Evolutionary conservation across 257 asterid genomes (phyloP), one percentile per base, ranked within the genome.

Genomic region (Anisodus tanguticus): DNA sequence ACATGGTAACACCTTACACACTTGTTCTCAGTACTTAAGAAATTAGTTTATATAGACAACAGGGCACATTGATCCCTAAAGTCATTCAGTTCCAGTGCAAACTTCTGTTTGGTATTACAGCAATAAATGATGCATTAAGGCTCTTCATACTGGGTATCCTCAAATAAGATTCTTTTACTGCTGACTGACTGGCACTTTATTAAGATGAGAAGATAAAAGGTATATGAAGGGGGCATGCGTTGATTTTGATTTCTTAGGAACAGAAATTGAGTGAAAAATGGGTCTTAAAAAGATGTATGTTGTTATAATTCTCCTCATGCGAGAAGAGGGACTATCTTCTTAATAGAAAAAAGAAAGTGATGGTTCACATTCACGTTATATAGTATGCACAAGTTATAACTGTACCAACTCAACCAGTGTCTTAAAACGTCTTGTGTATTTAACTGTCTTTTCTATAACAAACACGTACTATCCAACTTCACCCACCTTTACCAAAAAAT

Each of bases 211-310:
- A 69, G 78, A 69, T 41, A 69, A 39, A 41, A 16, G 54, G 54
- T 69, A 39, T 3, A 39, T 16, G 31, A 41, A 69, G 78, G 8
- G 78, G 13, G 8, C 54, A 41, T 12, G 7, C 54, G 2, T 41
- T 41, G 55, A 70, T 70, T 70, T 70, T 70, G 55, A 45, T 70
- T 41, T 70, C 79, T 70, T 16, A 41, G 55, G 55, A 70, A 70
- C 35, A 41, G 54, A 41, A 41, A 41, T 70, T 17, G 71, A 70
- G 79, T 41, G 79, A 70, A 41, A 70, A 70, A 31, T 41, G 55
- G 8, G 55, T 70, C 55, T 8, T 41, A 41, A 70, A 22, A 41
- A 17, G 55, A 70, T 70, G n/a, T 70, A 70, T 17, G n/a, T 47
- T 17, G 16, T 17, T 2, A 70, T 41, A 69, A 69, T 69, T 43